phyloP scores from a whole-genome alignment of 78 protist species.

The Protostelium mycophagum region DNA sequence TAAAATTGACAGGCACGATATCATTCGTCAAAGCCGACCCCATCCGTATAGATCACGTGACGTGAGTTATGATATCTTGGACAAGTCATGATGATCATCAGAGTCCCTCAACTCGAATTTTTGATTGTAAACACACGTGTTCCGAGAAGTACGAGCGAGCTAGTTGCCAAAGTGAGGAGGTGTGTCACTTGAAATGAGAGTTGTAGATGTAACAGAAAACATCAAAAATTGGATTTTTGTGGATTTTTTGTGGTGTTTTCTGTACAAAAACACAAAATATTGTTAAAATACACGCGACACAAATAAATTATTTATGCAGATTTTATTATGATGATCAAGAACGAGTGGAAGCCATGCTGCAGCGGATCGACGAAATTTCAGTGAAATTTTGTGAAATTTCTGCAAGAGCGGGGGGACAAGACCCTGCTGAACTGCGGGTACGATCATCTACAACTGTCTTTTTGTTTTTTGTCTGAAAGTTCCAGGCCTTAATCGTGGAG shows the following conservation, averaged over 20 bases:
- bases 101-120: background rate
- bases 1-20: background rate
- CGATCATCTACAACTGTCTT: background rate
- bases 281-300: too few relatives aligned
- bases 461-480: background rate
- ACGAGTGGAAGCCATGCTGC: background rate
- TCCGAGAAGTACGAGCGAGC: constrained; percentile 1
- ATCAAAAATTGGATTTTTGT: too few relatives aligned
- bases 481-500: background rate
- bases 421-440: background rate
- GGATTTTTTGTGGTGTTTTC: background rate
- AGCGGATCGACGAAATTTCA: background rate
- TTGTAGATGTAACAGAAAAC: too few relatives aligned
- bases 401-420: background rate
- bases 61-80: background rate
- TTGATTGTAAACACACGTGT: constrained; percentile 7
- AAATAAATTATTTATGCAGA: too few relatives aligned
- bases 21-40: background rate
- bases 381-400: too few relatives aligned
- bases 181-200: too few relatives aligned
- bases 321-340: background rate
- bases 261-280: background rate
- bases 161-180: background rate
- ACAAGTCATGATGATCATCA: background rate
- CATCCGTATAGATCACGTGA: background rate